These are phyloP conservation scores for Fusarium temperatum DNA, from an alignment of 2,329 filamentous ascomycete species.

Conservation along the genomic window DNA sequence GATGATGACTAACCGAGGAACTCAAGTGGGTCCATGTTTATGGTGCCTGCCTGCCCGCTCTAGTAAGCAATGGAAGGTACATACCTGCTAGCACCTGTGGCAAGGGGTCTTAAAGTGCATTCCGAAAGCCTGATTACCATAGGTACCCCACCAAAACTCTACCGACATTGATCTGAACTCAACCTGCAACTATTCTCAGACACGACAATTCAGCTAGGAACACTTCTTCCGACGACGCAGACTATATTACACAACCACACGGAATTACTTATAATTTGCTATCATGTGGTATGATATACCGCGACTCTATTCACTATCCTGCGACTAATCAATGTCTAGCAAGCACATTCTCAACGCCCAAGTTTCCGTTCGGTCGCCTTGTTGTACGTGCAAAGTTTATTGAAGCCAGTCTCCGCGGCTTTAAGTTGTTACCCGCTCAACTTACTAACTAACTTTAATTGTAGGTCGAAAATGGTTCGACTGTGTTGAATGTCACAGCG, in stretches of 20 bases:
- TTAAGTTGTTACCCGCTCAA: background rate
- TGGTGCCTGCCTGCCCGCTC: background rate
- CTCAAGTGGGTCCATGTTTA: background rate
- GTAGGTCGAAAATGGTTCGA: slow-evolving; percentile 97
- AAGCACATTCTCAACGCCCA: slow-evolving; percentile 99
- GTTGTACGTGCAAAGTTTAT: slow-evolving; percentile 70
- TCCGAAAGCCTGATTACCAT: slow-evolving; percentile 26
- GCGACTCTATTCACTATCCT: background rate
- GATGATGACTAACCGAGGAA: slow-evolving; percentile 23
- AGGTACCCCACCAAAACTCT: slow-evolving; percentile 30
- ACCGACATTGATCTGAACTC: slow-evolving; percentile 5
- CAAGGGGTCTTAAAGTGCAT: slow-evolving; percentile 12
- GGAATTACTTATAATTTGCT: background rate
- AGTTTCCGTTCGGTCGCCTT: slow-evolving; percentile 93
- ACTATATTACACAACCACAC: background rate
- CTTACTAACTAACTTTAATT: background rate
- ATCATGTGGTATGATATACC: slow-evolving; percentile 51
- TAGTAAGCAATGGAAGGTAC: background rate
- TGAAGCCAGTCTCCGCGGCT: background rate
- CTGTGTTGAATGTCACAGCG: slow-evolving; percentile 92
- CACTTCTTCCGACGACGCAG: background rate
- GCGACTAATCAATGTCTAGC: slow-evolving; percentile 57
- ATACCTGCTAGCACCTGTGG: background rate
- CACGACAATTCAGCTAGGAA: background rate
- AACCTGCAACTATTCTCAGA: background rate